Base-by-base conservation (phyloP, 306 rosid genomes). In the Lotus japonicus region DNA sequence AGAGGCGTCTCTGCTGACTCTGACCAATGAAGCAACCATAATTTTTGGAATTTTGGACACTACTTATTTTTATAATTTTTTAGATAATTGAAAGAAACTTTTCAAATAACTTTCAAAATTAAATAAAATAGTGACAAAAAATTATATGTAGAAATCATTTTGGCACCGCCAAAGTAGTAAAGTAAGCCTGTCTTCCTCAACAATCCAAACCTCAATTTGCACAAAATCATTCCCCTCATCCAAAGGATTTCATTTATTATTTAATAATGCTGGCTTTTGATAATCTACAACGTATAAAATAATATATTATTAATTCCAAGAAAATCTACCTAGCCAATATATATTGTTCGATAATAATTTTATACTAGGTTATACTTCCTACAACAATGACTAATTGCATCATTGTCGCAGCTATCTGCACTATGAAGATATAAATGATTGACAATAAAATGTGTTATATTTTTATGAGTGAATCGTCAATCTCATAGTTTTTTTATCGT, bases 1-100 rank as follows among this genome's bases (percentile, higher is more conserved):
- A 14, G 12, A 72, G 79, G 62, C 79, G 77, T 66, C 77, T 78
- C 76, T 82, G 83, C 76, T 82, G 83, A 75, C 82, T 58, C 80
- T 82, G 80, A 78, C 83, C 77, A 42, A 12, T 6, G 36, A 69
- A 54, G 71, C 52, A 15, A 36, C 77, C 58, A 31, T n/a, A n/a
- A n/a, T n/a, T n/a, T n/a, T n/a, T n/a, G n/a, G n/a, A n/a, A n/a
- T n/a, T n/a, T n/a, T n/a, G 36, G 7, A 31, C 36, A 31, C 36
- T 5, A 31, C 7, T 31, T 31, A 31, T 31, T 31, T 31, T 28
- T 28, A 31, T 26, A 26, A 26, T 1, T 31, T 31, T 31, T 31
- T 31, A 5, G 36, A 31, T 31, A 1, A 5, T 28, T 31, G 5
- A 31, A 5, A 23, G 2, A 21, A 23, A 23, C 9, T 9, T 60